These are phyloP conservation scores for Cryptococcus maquisensis DNA, from an alignment of 1,284 basidiomycete species.

Conservation along the genomic window DNA sequence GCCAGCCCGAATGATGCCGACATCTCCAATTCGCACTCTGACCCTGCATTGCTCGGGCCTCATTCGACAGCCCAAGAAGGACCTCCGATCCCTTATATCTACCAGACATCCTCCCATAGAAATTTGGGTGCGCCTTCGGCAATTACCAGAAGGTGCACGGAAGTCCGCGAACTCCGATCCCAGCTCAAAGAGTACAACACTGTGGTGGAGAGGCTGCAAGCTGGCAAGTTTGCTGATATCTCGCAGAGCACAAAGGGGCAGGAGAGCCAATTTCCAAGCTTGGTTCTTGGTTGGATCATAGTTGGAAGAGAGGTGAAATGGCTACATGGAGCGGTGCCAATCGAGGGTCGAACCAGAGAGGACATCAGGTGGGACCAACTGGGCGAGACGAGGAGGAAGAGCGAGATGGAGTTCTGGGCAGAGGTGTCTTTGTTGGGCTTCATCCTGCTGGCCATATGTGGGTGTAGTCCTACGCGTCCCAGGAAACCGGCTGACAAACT, in stretches of 20 bases:
- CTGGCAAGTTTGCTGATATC: conserved; percentile 61
- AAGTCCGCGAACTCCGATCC: conserved; percentile 62
- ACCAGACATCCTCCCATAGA: not conserved
- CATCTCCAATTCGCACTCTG: not conserved
- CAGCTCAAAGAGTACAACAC: conserved; percentile 63
- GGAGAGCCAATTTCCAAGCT: conserved; percentile 41
- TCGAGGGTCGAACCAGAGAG: conserved; percentile 71
- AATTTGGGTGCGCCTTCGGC: not conserved
- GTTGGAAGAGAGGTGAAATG: conserved; percentile 63
- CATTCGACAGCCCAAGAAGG: no score
- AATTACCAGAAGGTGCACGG: conserved; percentile 51
- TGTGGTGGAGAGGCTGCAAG: conserved; percentile 63
- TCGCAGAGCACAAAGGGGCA: conserved; percentile 52
- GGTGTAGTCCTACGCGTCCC: conserved; percentile 43
- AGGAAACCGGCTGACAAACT: conserved; percentile 53
- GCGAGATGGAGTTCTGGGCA: conserved; percentile 58
- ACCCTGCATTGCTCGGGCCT: no score
- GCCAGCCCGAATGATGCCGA: not conserved
- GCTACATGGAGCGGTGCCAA: conserved; percentile 62
- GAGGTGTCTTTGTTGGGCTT: conserved; percentile 55
- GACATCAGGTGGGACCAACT: conserved; percentile 74
- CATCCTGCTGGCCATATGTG: conserved; percentile 59
- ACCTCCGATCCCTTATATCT: no score
- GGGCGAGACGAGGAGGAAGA: conserved; percentile 55
- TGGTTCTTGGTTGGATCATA: conserved; percentile 64